Conservation (phyloP, 495 filamentous ascomycete genomes). For the Xylaria telfairii region DNA sequence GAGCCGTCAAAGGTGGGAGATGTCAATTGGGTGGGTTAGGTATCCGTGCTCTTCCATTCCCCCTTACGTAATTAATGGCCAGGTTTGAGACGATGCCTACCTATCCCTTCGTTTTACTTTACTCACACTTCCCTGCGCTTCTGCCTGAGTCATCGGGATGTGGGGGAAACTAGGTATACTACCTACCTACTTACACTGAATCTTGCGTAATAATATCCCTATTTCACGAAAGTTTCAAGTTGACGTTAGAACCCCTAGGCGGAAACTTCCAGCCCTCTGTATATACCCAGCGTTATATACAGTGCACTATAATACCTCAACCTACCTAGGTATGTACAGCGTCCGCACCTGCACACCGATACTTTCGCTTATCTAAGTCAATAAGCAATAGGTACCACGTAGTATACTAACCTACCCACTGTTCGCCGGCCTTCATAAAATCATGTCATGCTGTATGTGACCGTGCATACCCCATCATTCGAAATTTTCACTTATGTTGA, state of each 20-base stretch:
- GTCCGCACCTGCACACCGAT: too few species aligned
- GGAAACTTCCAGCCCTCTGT: neutral
- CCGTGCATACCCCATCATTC: neutral
- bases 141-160: neutral
- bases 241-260: conserved; percentile 2
- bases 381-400: too few species aligned
- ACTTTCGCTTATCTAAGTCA: too few species aligned
- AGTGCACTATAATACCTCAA: neutral
- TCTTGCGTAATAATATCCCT: neutral
- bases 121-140: neutral
- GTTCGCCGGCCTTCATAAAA: neutral
- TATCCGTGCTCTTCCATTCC: neutral
- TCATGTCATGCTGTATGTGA: neutral
- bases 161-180: neutral
- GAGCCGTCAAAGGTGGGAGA: neutral
- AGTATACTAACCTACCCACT: too few species aligned
- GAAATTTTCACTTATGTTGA: neutral
- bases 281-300: neutral
- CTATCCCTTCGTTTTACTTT: neutral
- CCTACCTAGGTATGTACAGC: neutral
- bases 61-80: neutral
- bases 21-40: neutral
- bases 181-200: too few species aligned
- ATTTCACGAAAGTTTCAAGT: conserved; percentile 3
- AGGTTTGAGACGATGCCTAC: neutral